Conservation (phyloP, 768 basidiomycete genomes). For the Pholiota molesta region DNA sequence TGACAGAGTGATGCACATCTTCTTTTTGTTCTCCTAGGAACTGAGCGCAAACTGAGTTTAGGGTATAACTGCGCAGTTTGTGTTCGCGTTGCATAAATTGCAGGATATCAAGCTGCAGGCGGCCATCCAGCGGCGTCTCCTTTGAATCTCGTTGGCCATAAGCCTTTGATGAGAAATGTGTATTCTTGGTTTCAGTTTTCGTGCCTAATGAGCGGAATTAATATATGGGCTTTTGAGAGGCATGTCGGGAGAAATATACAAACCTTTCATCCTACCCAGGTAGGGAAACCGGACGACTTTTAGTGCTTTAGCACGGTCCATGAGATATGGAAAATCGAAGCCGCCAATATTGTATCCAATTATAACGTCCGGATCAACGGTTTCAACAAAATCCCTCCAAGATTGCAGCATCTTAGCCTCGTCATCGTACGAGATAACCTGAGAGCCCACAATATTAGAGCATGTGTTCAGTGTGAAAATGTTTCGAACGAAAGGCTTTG, state of each 20-base stretch:
- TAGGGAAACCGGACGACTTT: conserved; percentile 70
- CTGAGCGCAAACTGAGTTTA: conserved; percentile 97
- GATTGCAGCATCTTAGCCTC: conserved; percentile 73
- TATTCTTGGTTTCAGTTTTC: conserved; percentile 83
- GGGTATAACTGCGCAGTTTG: conserved; percentile 94
- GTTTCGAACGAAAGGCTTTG: conserved; percentile 93
- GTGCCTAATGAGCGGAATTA: conserved; percentile 46
- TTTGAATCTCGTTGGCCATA: conserved; percentile 98
- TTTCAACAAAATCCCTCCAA: conserved; percentile 91
- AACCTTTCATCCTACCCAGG: conserved; percentile 79
- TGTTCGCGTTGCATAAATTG: conserved; percentile 99
- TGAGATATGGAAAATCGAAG: conserved; percentile 96
- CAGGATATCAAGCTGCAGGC: conserved; percentile 92
- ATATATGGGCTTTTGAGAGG: background rate
- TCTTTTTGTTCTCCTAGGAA: conserved; percentile 99
- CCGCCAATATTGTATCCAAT: conserved; percentile 95
- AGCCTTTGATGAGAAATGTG: conserved; percentile 98
- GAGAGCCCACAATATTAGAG: conserved; percentile 95
- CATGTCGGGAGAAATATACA: conserved; percentile 10
- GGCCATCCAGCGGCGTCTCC: conserved; percentile 87
- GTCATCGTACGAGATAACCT: conserved; percentile 82
- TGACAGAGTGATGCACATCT: conserved; percentile 98
- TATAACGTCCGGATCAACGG: conserved; percentile 93
- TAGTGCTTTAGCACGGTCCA: conserved; percentile 88
- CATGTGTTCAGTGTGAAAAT: conserved; percentile 96